Conservation (phyloP, 2,329 filamentous ascomycete species). For the Talaromyces sp. region DNA sequence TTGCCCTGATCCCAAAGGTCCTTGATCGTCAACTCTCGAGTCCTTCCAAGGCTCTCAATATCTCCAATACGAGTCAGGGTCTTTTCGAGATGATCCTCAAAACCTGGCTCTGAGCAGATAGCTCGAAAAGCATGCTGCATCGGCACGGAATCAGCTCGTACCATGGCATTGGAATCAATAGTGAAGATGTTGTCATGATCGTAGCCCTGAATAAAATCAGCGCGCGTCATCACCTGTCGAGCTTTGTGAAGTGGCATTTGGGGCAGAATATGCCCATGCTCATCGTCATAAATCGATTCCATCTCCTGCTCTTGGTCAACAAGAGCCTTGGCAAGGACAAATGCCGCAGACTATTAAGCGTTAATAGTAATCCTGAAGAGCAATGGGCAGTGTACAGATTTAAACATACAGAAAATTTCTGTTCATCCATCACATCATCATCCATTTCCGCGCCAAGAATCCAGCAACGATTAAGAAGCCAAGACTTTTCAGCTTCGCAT, state of each 20-base stretch:
- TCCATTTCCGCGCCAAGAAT: conserved; percentile 77
- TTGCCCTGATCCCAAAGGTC: conserved; percentile 82
- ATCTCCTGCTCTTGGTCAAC: conserved; percentile 74
- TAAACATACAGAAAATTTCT: conserved; percentile 80
- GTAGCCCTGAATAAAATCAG: conserved; percentile 89
- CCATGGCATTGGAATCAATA: conserved; percentile 81
- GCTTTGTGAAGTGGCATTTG: conserved; percentile 77
- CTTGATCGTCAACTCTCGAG: conserved; percentile 93
- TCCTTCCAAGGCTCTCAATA: conserved; percentile 89
- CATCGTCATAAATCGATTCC: conserved; percentile 60
- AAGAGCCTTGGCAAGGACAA: conserved; percentile 86
- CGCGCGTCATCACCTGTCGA: conserved; percentile 89
- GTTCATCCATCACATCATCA: conserved; percentile 97
- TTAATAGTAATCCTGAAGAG: background rate
- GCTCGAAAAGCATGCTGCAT: conserved; percentile 92
- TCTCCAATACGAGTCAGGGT: conserved; percentile 83
- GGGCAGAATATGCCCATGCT: conserved; percentile 71
- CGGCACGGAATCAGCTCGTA: conserved; percentile 88
- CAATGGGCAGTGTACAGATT: background rate
- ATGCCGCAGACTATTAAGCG: conserved; percentile 65
- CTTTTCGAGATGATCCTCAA: conserved; percentile 75
- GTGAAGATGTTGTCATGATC: conserved; percentile 95
- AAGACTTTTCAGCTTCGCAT: conserved; percentile 68
- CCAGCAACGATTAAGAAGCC: conserved; percentile 77
- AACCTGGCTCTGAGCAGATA: conserved; percentile 73